Percentiles rank a stretch among this genome's conserved stretches.
Evolutionary conservation across 331 rosid genomes (phyloP).

Genomic region (Rhamnella rubrinervis): DNA sequence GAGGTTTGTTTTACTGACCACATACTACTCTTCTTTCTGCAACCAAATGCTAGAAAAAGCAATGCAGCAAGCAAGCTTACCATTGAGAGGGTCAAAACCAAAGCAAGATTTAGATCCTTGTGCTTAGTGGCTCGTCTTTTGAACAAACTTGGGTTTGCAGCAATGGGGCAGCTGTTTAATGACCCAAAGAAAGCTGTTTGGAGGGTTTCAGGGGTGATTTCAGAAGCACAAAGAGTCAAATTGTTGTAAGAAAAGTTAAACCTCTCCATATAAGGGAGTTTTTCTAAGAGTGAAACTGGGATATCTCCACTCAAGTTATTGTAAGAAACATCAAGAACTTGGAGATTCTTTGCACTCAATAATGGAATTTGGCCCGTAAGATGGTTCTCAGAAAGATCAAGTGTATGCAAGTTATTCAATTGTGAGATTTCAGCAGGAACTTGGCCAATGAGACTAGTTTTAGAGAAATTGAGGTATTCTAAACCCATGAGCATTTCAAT

Average conservation of each 20-base stretch:
- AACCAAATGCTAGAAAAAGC: conserved; percentile 75
- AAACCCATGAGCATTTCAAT: conserved; percentile 50
- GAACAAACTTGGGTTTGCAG: conserved; percentile 68
- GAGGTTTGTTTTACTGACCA: conserved; percentile 84
- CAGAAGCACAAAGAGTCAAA: conserved; percentile 72
- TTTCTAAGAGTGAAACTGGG: conserved; percentile 54
- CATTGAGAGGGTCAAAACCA: conserved; percentile 70
- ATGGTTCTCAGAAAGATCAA: conserved; percentile 82
- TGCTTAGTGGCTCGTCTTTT: conserved; percentile 37
- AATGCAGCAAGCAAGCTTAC: conserved; percentile 64
- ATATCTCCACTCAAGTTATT: conserved; percentile 83
- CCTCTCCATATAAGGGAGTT: conserved; percentile 67
- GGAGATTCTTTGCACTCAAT: conserved; percentile 41
- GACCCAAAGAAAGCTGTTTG: conserved; percentile 63
- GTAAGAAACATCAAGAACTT: conserved; percentile 67
- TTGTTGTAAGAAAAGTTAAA: conserved; percentile 92
- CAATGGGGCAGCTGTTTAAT: conserved; percentile 75
- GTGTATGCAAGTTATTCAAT: conserved; percentile 48
- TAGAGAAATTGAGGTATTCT: conserved; percentile 80
- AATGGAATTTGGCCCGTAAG: conserved; percentile 64
- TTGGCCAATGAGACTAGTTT: conserved; percentile 57
- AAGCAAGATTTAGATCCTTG: conserved; percentile 67
- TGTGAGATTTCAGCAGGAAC: conserved; percentile 63
- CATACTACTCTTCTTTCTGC: conserved; percentile 64
- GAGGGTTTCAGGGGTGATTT: conserved; percentile 44